Evolutionary conservation across 495 filamentous ascomycete species (phyloP).

Genomic region (Podospora pseudoanserina): DNA sequence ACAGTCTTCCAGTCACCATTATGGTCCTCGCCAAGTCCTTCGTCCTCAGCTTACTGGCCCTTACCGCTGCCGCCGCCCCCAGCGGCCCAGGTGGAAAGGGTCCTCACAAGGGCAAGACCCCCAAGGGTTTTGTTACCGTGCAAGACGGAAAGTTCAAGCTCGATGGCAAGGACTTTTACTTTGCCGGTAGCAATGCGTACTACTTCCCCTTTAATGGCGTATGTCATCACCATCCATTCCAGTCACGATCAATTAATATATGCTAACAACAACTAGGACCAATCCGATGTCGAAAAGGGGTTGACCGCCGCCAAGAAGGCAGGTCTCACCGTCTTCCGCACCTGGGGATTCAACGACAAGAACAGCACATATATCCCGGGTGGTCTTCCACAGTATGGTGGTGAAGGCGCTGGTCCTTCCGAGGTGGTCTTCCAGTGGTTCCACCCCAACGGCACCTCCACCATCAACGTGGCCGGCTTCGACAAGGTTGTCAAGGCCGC

Average conservation of each 20-base stretch:
- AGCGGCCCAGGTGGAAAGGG: constrained; percentile 4
- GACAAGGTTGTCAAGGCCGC: constrained; percentile 64
- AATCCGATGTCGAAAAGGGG: constrained; percentile 60
- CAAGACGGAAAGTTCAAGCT: constrained; percentile 59
- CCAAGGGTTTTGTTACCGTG: constrained; percentile 46
- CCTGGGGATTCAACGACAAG: constrained; percentile 61
- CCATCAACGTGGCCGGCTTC: constrained; percentile 59
- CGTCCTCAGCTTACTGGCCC: constrained; percentile 13
- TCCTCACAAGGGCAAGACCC: constrained; percentile 16
- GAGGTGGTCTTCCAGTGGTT: constrained; percentile 48
- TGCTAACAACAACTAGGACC: constrained; percentile 32
- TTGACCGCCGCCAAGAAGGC: constrained; percentile 49
- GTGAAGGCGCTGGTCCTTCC: constrained; percentile 48
- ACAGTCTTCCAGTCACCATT: neutral
- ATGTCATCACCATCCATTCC: constrained; percentile 4
- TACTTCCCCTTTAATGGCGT: constrained; percentile 61
- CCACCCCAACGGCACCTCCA: constrained; percentile 40
- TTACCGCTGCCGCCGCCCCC: constrained; percentile 14
- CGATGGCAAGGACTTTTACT: constrained; percentile 60
- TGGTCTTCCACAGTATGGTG: constrained; percentile 43
- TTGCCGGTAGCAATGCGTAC: constrained; percentile 69
- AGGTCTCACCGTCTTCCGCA: constrained; percentile 62
- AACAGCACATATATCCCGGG: constrained; percentile 48
- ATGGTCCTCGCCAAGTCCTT: constrained; percentile 12
- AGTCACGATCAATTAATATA: neutral